Evolutionary conservation across 805 yeast species (phyloP).

Genomic region (Grigorovia transvaalensis): DNA sequence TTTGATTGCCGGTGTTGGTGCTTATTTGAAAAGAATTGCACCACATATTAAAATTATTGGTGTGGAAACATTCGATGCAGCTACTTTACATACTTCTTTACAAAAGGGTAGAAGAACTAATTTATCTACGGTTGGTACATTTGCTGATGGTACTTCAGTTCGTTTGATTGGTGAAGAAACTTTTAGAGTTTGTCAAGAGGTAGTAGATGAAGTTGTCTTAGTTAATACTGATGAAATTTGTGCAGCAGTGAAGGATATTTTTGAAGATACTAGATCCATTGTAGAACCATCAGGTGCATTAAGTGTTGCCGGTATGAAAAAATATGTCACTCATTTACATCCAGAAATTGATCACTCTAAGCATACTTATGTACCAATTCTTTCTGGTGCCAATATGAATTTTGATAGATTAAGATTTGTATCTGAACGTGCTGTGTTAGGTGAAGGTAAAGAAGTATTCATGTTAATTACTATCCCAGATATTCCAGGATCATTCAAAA

Average conservation of each 20-base stretch:
- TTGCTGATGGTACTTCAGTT: slow-evolving; percentile 98
- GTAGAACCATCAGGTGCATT: slow-evolving; percentile 97
- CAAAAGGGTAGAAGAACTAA: slow-evolving; percentile 42
- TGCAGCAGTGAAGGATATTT: slow-evolving; percentile 95
- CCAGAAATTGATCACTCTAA: slow-evolving; percentile 62
- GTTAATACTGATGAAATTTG: slow-evolving; percentile 89
- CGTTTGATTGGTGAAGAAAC: slow-evolving; percentile 83
- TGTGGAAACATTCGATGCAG: slow-evolving; percentile 93
- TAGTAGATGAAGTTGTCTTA: slow-evolving; percentile 79
- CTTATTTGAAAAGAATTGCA: slow-evolving; percentile 86
- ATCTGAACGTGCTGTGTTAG: slow-evolving; percentile 94
- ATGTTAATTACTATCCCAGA: slow-evolving; percentile 87
- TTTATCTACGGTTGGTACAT: slow-evolving; percentile 75
- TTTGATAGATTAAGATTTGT: slow-evolving; percentile 93
- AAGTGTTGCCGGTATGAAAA: slow-evolving; percentile 88
- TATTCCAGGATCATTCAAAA: slow-evolving; percentile 77
- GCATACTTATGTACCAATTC: slow-evolving; percentile 69
- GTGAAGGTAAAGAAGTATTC: slow-evolving; percentile 95
- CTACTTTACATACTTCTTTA: slow-evolving; percentile 74
- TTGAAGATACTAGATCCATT: slow-evolving; percentile 88
- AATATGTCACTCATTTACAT: slow-evolving; percentile 51
- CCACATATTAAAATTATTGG: slow-evolving; percentile 96
- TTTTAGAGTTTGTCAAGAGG: slow-evolving; percentile 63
- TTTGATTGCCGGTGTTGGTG: slow-evolving; percentile 77
- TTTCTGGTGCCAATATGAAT: slow-evolving; percentile 97